Percentiles rank a stretch among this genome's conserved stretches.
These are phyloP conservation scores for Agastache rugosa DNA, from an alignment of 257 asterid species.

Conservation along the genomic window DNA sequence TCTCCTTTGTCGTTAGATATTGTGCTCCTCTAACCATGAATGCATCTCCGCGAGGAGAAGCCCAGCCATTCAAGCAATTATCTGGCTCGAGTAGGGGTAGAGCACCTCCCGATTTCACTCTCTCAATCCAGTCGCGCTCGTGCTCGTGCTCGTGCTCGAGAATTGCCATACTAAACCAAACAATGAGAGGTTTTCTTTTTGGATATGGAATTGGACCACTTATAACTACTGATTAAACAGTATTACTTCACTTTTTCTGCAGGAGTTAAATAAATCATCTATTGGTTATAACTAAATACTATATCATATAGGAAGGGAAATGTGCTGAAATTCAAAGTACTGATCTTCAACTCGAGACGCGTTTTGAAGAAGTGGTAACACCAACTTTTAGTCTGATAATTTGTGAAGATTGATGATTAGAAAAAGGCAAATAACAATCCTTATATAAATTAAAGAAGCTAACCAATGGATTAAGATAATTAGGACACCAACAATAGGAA, in stretches of 20 bases:
- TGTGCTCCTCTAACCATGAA: conserved; percentile 84
- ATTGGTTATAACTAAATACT: neutral
- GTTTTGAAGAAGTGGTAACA: too few species aligned
- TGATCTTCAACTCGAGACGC: too few species aligned
- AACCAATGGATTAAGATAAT: neutral
- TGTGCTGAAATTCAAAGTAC: neutral
- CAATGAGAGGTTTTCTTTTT: conserved; percentile 23
- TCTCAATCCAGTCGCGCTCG: conserved; percentile 67
- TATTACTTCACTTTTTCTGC: too few species aligned
- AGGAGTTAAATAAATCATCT: neutral
- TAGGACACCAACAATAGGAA: neutral
- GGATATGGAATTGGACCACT: conserved; percentile 15
- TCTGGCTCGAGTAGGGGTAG: conserved; percentile 70
- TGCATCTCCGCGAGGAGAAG: conserved; percentile 73
- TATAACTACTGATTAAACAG: neutral
- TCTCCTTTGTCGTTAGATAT: conserved; percentile 61
- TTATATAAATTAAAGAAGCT: too few species aligned
- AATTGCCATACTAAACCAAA: conserved; percentile 49
- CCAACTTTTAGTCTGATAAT: too few species aligned
- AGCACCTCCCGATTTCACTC: conserved; percentile 73
- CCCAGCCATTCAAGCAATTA: conserved; percentile 72
- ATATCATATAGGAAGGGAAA: neutral
- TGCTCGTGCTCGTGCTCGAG: conserved; percentile 35
- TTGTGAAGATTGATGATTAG: too few species aligned
- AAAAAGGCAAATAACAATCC: too few species aligned